Evolutionary conservation across 2,329 filamentous ascomycete genomes (phyloP).

Genomic region (Sarocladium kiliense): DNA sequence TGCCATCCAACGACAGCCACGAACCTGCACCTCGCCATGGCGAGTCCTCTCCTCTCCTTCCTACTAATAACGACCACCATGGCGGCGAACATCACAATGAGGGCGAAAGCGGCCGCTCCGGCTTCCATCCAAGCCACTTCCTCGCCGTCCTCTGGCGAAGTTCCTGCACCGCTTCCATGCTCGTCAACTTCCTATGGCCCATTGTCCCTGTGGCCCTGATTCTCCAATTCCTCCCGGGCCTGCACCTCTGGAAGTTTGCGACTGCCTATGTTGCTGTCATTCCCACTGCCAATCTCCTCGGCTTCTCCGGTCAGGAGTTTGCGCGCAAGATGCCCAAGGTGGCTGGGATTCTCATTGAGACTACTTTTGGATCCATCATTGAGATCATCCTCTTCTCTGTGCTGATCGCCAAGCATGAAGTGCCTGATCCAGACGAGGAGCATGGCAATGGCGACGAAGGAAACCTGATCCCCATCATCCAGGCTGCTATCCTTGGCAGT

Average conservation of each 20-base stretch:
- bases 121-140: constrained; percentile 37
- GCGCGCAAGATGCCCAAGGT: constrained; percentile 62
- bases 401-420: constrained; percentile 38
- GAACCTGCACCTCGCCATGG: no score
- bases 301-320: constrained; percentile 49
- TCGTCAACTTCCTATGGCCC: constrained; percentile 44
- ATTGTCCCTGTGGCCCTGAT: constrained; percentile 40
- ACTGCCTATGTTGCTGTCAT: constrained; percentile 43
- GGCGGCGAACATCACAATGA: constrained; percentile 20
- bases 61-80: neutral
- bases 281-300: constrained; percentile 42
- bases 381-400: constrained; percentile 67
- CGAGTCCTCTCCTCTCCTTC: neutral
- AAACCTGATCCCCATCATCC: constrained; percentile 53
- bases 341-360: constrained; percentile 45
- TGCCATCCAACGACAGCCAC: no score
- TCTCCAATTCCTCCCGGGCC: constrained; percentile 28
- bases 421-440: neutral
- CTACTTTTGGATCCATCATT: constrained; percentile 56
- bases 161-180: constrained; percentile 37
- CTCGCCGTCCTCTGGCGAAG: constrained; percentile 35
- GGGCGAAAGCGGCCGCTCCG: constrained; percentile 39
- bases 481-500: constrained; percentile 64
- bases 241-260: constrained; percentile 39
- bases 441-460: constrained; percentile 24